Percentiles rank a stretch among this genome's conserved stretches.
Evolutionary conservation across 371 early-diverging fungal genomes (phyloP).

Genomic region (Mortierella sp.): DNA sequence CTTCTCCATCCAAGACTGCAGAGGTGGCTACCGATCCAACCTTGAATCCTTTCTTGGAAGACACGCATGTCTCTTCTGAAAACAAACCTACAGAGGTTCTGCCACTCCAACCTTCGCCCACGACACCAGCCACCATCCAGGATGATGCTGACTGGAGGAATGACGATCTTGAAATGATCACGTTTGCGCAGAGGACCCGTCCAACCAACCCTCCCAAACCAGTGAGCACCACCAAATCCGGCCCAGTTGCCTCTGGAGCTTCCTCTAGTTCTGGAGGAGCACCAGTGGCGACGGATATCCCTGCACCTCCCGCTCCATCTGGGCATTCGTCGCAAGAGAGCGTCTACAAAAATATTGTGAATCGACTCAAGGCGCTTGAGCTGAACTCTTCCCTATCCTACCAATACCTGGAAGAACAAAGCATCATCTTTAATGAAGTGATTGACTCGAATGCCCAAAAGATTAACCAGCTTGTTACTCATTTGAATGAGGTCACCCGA

Average conservation of each 20-base stretch:
- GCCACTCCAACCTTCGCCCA: conserved; percentile 19
- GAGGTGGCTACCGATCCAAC: conserved; percentile 1
- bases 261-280: conserved; percentile 8
- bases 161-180: conserved; percentile 32
- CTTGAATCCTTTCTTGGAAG: conserved; percentile 11
- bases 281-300: conserved; percentile 14
- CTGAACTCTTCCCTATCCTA: conserved; percentile 81
- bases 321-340: conserved; percentile 66
- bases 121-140: conserved; percentile 49
- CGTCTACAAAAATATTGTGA: conserved; percentile 92
- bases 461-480: conserved; percentile 47
- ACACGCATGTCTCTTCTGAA: not conserved
- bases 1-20: not conserved
- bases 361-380: conserved; percentile 82
- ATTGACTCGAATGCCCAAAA: conserved; percentile 56
- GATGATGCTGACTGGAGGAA: conserved; percentile 33
- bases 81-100: conserved; percentile 10
- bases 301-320: conserved; percentile 19
- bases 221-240: conserved; percentile 14
- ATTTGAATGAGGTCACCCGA: conserved; percentile 44
- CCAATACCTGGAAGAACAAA: conserved; percentile 88
- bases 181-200: conserved; percentile 29
- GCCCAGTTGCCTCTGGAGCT: conserved; percentile 24
- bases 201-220: conserved; percentile 26
- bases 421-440: conserved; percentile 78